phyloP scores from a whole-genome alignment of 2,329 filamentous ascomycete species.

The Xylaria multiplex region DNA sequence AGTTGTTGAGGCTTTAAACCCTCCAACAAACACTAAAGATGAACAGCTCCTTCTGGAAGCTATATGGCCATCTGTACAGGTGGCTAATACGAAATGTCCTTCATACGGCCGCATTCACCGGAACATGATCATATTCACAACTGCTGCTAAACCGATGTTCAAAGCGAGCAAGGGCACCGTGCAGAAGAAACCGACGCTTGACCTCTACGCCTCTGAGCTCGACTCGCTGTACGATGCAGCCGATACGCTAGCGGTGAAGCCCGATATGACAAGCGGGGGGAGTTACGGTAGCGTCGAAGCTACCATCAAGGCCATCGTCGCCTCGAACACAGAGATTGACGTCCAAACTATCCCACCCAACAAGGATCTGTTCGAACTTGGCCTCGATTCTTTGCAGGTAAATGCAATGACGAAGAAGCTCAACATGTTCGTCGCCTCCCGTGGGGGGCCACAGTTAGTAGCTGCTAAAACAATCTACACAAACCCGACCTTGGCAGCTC shows the following conservation, averaged over 20 bases:
- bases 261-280: not conserved
- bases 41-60: conserved; percentile 28
- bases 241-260: not conserved
- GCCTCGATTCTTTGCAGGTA: conserved; percentile 41
- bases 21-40: conserved; percentile 23
- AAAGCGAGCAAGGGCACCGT: conserved; percentile 52
- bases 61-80: conserved; percentile 38
- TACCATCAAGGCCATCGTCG: conserved; percentile 30
- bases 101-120: conserved; percentile 37
- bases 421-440: conserved; percentile 25
- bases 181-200: conserved; percentile 47
- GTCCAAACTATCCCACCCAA: conserved; percentile 11
- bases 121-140: conserved; percentile 47
- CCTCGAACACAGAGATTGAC: conserved; percentile 33
- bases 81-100: conserved; percentile 33
- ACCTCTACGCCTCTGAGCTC: conserved; percentile 48
- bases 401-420: conserved; percentile 26
- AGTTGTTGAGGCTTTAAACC: conserved; percentile 40
- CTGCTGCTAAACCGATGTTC: conserved; percentile 47
- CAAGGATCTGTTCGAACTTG: conserved; percentile 38
- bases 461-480: conserved; percentile 30
- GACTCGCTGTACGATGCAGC: conserved; percentile 47
- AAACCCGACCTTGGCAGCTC: conserved; percentile 34
- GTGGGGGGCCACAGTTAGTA: conserved; percentile 20
- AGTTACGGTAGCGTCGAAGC: not conserved